These are phyloP conservation scores for Solanum megistacrolobum DNA, from an alignment of 257 asterid genomes.

Conservation along the genomic window DNA sequence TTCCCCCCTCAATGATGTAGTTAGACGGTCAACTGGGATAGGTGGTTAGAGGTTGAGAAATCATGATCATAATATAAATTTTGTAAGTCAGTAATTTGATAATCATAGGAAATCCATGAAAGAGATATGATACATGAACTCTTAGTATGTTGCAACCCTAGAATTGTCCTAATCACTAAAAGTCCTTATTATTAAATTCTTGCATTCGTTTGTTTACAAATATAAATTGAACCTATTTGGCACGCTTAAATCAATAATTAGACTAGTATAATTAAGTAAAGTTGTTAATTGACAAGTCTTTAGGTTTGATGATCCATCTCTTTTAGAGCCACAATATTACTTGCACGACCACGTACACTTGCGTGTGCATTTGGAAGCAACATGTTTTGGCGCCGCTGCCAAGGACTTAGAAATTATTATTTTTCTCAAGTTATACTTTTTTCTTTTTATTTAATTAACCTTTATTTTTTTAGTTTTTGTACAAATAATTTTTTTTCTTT, in stretches of 20 bases:
- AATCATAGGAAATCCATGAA: neutral
- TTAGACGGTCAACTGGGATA: neutral
- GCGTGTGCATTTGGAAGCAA: neutral
- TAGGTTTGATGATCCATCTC: no score
- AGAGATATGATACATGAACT: neutral
- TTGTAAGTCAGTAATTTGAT: neutral
- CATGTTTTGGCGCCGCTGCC: neutral
- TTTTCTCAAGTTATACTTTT: no score
- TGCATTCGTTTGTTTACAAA: neutral
- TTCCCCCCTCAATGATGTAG: neutral
- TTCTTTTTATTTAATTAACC: no score
- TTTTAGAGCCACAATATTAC: neutral
- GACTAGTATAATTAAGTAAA: neutral
- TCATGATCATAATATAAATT: no score
- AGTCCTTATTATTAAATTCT: neutral
- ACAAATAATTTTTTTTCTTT: no score
- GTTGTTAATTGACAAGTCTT: neutral
- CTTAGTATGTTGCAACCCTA: neutral
- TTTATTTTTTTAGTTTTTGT: no score
- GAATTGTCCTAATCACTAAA: no score
- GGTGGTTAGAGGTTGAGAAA: neutral
- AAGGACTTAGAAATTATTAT: neutral
- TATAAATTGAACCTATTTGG: neutral
- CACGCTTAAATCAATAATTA: neutral
- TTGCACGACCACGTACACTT: neutral